These are phyloP conservation scores for Aschersonia sp. DNA, from an alignment of 2,329 filamentous ascomycete species.

Conservation along the genomic window DNA sequence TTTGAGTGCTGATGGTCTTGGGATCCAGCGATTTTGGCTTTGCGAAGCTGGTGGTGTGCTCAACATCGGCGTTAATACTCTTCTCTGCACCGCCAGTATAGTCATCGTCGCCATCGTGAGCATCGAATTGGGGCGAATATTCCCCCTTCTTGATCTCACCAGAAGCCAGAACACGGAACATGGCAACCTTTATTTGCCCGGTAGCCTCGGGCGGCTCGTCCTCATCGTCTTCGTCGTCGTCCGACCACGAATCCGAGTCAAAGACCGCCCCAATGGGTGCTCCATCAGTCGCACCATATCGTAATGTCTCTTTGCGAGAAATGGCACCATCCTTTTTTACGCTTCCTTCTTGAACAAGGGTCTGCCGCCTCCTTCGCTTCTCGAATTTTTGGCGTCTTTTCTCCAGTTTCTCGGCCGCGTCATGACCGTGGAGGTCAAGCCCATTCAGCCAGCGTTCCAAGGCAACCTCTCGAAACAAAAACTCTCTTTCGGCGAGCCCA, in stretches of 20 bases:
- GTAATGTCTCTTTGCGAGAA: slow-evolving; percentile 43
- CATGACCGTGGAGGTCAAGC: slow-evolving; percentile 83
- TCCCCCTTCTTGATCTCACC: slow-evolving; percentile 97
- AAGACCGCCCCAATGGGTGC: slow-evolving; percentile 56
- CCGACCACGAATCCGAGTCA: slow-evolving; percentile 62
- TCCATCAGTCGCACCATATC: slow-evolving; percentile 66
- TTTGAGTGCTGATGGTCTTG: slow-evolving; percentile 96
- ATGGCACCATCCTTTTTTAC: slow-evolving; percentile 19
- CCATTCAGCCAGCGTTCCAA: slow-evolving; percentile 95
- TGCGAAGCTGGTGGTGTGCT: slow-evolving; percentile 95
- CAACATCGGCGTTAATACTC: slow-evolving; percentile 64
- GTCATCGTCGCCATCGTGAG: slow-evolving; percentile 85
- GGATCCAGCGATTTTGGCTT: slow-evolving; percentile 93
- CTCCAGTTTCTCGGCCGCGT: slow-evolving; percentile 80
- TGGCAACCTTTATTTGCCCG: slow-evolving; percentile 93
- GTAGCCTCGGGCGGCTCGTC: slow-evolving; percentile 88
- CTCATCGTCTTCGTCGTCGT: slow-evolving; percentile 68
- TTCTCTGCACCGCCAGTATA: slow-evolving; percentile 36
- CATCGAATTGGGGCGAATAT: slow-evolving; percentile 95
- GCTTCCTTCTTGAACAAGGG: slow-evolving; percentile 25
- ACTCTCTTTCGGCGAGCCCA: slow-evolving; percentile 89
- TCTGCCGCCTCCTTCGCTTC: slow-evolving; percentile 51
- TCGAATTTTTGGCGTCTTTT: slow-evolving; percentile 73
- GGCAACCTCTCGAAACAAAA: slow-evolving; percentile 92
- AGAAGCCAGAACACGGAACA: slow-evolving; percentile 89